Percentiles rank a stretch among this genome's conserved stretches.
phyloP scores from a whole-genome alignment of 345 rosid species.

The Pistacia vera region DNA sequence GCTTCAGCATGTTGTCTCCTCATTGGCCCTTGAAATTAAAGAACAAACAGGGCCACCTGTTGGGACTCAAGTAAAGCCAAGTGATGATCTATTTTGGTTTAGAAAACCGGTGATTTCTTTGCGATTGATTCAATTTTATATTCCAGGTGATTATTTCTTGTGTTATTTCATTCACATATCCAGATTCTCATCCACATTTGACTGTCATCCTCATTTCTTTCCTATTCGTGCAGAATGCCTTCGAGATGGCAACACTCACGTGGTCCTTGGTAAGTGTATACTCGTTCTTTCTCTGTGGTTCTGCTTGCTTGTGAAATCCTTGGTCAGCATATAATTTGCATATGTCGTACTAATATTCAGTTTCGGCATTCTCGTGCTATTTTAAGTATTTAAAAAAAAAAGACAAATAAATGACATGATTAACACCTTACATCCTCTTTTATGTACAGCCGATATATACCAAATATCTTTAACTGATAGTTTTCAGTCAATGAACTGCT shows the following conservation, averaged over 20 bases:
- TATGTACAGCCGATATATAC: no score
- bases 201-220: constrained; percentile 7
- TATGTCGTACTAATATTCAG: not conserved
- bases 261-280: constrained; percentile 76
- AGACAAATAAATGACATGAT: not conserved
- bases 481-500: not conserved
- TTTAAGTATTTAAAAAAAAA: not conserved
- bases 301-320: not conserved
- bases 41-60: constrained; percentile 65
- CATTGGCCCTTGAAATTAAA: constrained; percentile 79
- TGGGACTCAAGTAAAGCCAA: constrained; percentile 86
- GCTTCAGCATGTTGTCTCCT: constrained; percentile 90
- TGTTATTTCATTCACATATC: not conserved
- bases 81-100: constrained; percentile 93
- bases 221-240: constrained; percentile 74
- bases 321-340: not conserved
- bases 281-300: not conserved
- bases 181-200: not conserved
- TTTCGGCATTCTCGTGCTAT: not conserved
- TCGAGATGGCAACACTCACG: constrained; percentile 94
- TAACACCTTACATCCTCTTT: not conserved
- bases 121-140: constrained; percentile 78
- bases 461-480: not conserved
- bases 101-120: constrained; percentile 83
- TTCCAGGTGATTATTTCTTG: constrained; percentile 58